Base-by-base conservation (phyloP, 2,329 filamentous ascomycete genomes). In the Fusarium globosum region DNA sequence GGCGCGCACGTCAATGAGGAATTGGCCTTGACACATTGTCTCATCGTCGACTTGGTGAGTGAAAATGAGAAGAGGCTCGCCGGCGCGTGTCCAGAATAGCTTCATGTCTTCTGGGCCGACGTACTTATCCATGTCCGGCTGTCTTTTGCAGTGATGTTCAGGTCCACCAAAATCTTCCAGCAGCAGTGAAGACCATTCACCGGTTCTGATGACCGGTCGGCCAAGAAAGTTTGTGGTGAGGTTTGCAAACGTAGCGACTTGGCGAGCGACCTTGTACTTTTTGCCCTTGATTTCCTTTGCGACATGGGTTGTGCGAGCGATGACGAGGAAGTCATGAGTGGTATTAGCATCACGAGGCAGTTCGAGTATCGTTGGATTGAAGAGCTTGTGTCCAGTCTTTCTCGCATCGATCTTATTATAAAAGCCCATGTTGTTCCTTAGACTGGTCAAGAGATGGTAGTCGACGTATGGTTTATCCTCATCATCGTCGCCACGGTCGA, bases 81-180 rank as follows among this genome's bases (percentile, higher is more conserved):
- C 73, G 1, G 46, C 51, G 23, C 71, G 68, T 11, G 73, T 76
- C 73, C 73, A 76, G 59, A 76, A 76, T 14, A 76, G 45, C 73
- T 76, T 76, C 73, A 76, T 76, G 9, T 76, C 73, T 18, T 76
- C 73, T 0, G 73, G 73, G 0, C 73, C 73, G 3, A 76, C 63
- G 10, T 76, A 76, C 23, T 41, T 62, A 35, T 76, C 73, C 73
- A 76, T 76, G 28, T 42, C 39, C 4, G 73, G 73, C 30, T 76
- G 58, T 11, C 36, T 42, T 33, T 74, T 52, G 59, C 73, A 76
- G 43, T 76, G 73, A 9, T 76, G 73, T 7, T 74, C 68, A 0
- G 73, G 73, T 4, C 71, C 71, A 5, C 45, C 53, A 30, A 67
- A 74, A 23, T 76, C 62, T 6, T 74, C 36, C 14, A 76, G 12